phyloP scores from a whole-genome alignment of 2,329 filamentous ascomycete species.

The Stemphylium lycopersici region DNA sequence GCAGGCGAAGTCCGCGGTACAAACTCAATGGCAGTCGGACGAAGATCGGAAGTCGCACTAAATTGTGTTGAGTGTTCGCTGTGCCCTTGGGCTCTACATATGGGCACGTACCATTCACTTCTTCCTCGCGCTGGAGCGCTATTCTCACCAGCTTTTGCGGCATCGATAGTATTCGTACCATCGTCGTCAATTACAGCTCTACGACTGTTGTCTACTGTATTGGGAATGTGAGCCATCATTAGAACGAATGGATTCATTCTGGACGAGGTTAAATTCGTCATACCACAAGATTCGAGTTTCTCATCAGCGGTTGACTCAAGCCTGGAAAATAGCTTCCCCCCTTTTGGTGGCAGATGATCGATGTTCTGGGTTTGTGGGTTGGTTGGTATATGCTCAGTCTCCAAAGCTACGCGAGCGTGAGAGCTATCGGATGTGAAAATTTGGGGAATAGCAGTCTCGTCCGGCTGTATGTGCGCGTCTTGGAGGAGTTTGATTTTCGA shows the following conservation, averaged over 20 bases:
- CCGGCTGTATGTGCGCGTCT: background rate
- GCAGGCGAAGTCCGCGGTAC: conserved; percentile 21
- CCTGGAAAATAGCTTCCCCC: background rate
- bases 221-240: conserved; percentile 20
- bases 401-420: background rate
- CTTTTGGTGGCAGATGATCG: background rate
- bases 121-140: conserved; percentile 14
- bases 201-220: conserved; percentile 6
- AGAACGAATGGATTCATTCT: background rate
- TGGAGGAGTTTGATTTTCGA: background rate
- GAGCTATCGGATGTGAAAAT: background rate
- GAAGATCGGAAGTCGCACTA: conserved; percentile 30
- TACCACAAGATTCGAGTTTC: conserved; percentile 24
- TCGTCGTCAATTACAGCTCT: background rate
- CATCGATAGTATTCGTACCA: background rate
- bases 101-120: conserved; percentile 12
- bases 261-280: background rate
- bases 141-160: background rate
- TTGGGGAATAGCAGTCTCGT: conserved; percentile 9
- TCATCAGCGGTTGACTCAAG: conserved; percentile 4
- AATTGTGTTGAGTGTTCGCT: conserved; percentile 25
- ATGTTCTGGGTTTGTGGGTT: no score
- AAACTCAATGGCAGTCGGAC: conserved; percentile 42
- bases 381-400: background rate
- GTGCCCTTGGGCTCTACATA: background rate